Evolutionary conservation across 768 basidiomycete genomes (phyloP).

Genomic region (Jaapia argillacea): DNA sequence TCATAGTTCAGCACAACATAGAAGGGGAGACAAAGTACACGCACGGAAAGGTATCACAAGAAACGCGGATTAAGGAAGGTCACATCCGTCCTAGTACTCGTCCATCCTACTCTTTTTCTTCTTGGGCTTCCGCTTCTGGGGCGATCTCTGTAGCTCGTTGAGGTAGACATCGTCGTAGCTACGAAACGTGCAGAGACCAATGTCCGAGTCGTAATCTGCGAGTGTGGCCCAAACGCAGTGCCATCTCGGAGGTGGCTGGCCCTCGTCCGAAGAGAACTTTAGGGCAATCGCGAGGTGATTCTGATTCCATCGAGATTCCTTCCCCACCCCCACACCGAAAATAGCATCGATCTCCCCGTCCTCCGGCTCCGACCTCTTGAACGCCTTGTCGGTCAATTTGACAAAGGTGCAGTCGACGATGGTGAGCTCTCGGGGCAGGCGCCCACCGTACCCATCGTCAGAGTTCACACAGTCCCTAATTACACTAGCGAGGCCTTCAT

Average conservation of each 20-base stretch:
- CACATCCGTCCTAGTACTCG: too few species aligned
- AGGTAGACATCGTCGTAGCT: constrained; percentile 55
- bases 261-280: constrained; percentile 36
- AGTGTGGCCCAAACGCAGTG: constrained; percentile 59
- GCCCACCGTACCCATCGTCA: constrained; percentile 16
- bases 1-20: too few species aligned
- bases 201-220: constrained; percentile 34
- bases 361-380: constrained; percentile 25
- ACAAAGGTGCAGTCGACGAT: constrained; percentile 44
- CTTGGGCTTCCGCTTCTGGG: not conserved
- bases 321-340: constrained; percentile 11
- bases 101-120: too few species aligned
- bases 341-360: constrained; percentile 27
- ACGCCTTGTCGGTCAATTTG: constrained; percentile 49
- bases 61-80: too few species aligned
- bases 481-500: constrained; percentile 27
- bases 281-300: constrained; percentile 39
- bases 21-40: too few species aligned
- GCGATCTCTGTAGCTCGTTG: constrained; percentile 20
- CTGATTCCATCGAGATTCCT: constrained; percentile 32
- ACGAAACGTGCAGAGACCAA: constrained; percentile 36
- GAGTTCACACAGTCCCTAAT: constrained; percentile 25
- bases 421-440: constrained; percentile 25
- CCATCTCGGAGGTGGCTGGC: constrained; percentile 24
- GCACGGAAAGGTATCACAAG: too few species aligned